Base-by-base conservation (phyloP, 73 alveolate genomes). In the Symbiodinium natans region DNA sequence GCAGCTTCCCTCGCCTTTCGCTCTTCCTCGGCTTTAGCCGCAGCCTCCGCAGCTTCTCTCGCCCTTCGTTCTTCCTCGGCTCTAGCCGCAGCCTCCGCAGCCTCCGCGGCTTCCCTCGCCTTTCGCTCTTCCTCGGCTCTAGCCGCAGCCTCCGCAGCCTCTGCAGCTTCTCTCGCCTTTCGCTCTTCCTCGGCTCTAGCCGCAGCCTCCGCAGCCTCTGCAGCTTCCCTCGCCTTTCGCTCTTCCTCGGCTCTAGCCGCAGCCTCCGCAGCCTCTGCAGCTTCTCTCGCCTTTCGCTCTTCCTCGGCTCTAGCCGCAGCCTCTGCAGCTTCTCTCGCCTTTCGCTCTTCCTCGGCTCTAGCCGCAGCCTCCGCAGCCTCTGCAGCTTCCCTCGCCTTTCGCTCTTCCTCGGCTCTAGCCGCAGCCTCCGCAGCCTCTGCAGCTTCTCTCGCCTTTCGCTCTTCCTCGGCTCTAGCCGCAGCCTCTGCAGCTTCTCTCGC, bases 301-400 rank as follows among this genome's bases (percentile, higher is more conserved):
- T 59, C 77, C 33, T 59, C 77, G 34, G 77, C 77, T 6, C 33
- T 8, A 6, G 33, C 86, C 27, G 46, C 86, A 11, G 46, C 21
- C 86, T 38, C 86, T 75, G 86, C 86, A 33, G 86, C 86, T 75
- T 75, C n/a, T n/a, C 52, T 13, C 19, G 38, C 89, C 15, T 82
- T 8, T 33, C 11, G 31, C 84, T 74, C 84, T 43, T 74, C 84
- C 8, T 74, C 46, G 10, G 84, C 1, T 29, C 27, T n/a, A 6
- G 46, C 41, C 31, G 40, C 42, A 17, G 42, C 42, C 11, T 73
- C 83, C 25, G 39, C 83, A 10, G n/a, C n/a, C n/a, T n/a, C n/a
- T n/a, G n/a, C n/a, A n/a, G 39, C 83, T 73, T 29, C 41, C 41
- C 41, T 8, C 36, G 77, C 77, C 33, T 59, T 59, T 6, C 36